Base-by-base conservation (phyloP, 306 rosid species). In the Quillaja saponaria region DNA sequence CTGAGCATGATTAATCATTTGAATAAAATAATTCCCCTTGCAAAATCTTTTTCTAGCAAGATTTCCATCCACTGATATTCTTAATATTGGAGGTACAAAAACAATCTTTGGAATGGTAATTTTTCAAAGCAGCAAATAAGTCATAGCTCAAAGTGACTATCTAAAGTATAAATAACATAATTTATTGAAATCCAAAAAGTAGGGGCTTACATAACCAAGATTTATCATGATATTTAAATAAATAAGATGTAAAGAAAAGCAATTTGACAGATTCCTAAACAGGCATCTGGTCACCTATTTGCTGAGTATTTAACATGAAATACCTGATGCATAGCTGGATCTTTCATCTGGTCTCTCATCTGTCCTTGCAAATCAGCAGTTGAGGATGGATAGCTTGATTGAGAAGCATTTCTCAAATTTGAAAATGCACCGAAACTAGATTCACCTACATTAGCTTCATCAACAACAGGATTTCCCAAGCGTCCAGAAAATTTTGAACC, bases 251-350 rank as follows among this genome's bases (percentile, higher is more conserved):
- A 39, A 50, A 4, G 15, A 63, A 19, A 55, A 40, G 1, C 33
- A 11, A 5, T 34, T 38, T 17, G 34, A 34, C 48, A 18, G 34
- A 64, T 61, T 3, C 46, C 16, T 51, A 54, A 39, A 9, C 28
- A 37, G 37, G 44, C 42, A 49, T 7, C 19, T 28, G 37, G 49
- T 25, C 10, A 46, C 56, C 39, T 37, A 52, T 44, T 42, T 58
- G 1, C 53, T 73, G 52, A 53, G 33, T 17, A 63, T 14, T 34
- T 59, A 50, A 57, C 51, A 68, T 49, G 65, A 73, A 81, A 65
- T 71, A 92, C 99, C 99, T 89, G 84, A 44, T 84, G 91, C 95
- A 66, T 79, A 19, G 94, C 95, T 61, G 99, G 99, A 81, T 92
- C 86, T 63, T 89, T 89, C 96, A 89, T 88, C 82, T 89, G 99